Conservation (phyloP, 176 grass and related monocot genomes). For the Rhynchospora tenuis region DNA sequence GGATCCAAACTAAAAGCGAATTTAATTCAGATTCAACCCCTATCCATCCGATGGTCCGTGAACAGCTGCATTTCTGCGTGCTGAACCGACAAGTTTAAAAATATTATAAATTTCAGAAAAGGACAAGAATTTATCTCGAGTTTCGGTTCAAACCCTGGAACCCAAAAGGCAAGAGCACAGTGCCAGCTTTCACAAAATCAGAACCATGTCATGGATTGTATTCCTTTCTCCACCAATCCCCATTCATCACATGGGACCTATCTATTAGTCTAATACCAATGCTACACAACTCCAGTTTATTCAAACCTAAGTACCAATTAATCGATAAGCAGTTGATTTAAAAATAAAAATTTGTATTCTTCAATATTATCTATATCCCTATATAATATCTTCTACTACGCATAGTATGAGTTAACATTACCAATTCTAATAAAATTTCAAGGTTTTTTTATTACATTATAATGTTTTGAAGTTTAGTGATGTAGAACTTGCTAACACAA, state of each 20-base stretch:
- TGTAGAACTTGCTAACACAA: neutral
- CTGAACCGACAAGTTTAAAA: neutral
- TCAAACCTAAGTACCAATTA: neutral
- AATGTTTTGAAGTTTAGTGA: neutral
- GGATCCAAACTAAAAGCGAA: neutral
- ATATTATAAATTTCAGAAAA: slow-evolving; percentile 3
- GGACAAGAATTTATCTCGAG: slow-evolving; percentile 13
- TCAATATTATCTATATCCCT: neutral
- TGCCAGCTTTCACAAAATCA: slow-evolving; percentile 12
- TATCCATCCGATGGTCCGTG: neutral
- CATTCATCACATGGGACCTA: neutral
- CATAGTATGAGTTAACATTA: too few species aligned
- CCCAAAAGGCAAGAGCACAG: slow-evolving; percentile 3
- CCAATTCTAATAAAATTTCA: too few species aligned
- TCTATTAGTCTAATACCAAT: neutral
- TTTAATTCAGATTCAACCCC: neutral
- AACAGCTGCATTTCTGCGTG: neutral
- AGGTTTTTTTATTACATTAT: neutral
- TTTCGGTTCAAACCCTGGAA: slow-evolving; percentile 4
- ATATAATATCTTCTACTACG: too few species aligned
- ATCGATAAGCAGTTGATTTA: too few species aligned
- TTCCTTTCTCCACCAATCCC: slow-evolving; percentile 10
- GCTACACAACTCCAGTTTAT: neutral
- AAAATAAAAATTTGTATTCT: neutral
- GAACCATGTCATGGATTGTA: slow-evolving; percentile 22